phyloP scores from a whole-genome alignment of 371 early-diverging fungal species.

The Funneliformis caledonium region DNA sequence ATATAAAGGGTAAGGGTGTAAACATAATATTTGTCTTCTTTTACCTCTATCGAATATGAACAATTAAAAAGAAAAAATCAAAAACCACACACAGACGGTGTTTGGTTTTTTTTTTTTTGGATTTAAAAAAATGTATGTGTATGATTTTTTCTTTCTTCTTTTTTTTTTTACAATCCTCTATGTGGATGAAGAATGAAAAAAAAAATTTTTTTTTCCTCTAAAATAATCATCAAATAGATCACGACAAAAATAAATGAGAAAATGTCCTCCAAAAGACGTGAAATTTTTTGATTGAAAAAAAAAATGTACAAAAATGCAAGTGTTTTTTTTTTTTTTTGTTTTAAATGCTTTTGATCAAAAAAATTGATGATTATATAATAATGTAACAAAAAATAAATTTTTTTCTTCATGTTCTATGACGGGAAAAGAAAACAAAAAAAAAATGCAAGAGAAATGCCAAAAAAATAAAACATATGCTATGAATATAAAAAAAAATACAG shows the following conservation, averaged over 20 bases:
- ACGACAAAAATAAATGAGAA: not conserved
- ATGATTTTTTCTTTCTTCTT: too few species aligned
- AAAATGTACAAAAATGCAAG: not conserved
- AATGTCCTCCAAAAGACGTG: not conserved
- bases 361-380: not conserved
- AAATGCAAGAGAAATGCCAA: not conserved
- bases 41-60: too few species aligned
- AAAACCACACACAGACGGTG: too few species aligned
- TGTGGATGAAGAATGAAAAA: too few species aligned
- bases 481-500: not conserved
- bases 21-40: too few species aligned
- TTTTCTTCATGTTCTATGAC: not conserved
- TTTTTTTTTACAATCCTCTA: too few species aligned
- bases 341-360: not conserved
- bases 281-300: not conserved
- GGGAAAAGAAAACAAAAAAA: not conserved
- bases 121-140: too few species aligned
- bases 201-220: too few species aligned
- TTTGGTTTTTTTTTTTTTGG: too few species aligned
- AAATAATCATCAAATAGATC: not conserved
- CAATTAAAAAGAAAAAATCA: too few species aligned
- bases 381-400: not conserved
- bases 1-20: too few species aligned
- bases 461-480: not conserved
- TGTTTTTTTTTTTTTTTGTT: not conserved